These are phyloP conservation scores for Wickerhamiella domercqiae DNA, from an alignment of 805 yeast genomes.

Conservation along the genomic window DNA sequence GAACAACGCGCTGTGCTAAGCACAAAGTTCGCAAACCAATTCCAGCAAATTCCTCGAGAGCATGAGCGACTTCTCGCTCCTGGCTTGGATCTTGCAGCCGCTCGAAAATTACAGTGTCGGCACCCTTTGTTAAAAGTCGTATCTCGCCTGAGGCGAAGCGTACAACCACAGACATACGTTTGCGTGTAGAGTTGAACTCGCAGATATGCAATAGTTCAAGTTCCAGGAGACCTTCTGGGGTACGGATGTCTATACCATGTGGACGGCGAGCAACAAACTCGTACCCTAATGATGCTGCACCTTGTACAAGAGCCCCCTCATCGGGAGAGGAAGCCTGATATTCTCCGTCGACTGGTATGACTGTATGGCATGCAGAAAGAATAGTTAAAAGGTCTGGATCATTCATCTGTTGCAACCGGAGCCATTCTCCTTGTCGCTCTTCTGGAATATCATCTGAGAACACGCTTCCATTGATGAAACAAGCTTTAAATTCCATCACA, in stretches of 20 bases:
- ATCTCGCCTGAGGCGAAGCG: slow-evolving; percentile 89
- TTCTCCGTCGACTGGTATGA: slow-evolving; percentile 72
- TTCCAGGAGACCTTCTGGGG: slow-evolving; percentile 34
- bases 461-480: slow-evolving; percentile 84
- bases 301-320: slow-evolving; percentile 96
- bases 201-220: slow-evolving; percentile 80
- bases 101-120: slow-evolving; percentile 89
- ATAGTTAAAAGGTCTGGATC: slow-evolving; percentile 20
- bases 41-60: slow-evolving; percentile 89
- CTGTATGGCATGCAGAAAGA: slow-evolving; percentile 91
- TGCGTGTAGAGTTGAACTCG: slow-evolving; percentile 94
- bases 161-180: slow-evolving; percentile 92
- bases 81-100: slow-evolving; percentile 37
- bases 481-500: slow-evolving; percentile 90
- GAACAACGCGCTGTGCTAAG: slow-evolving; percentile 67
- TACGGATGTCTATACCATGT: slow-evolving; percentile 52
- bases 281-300: slow-evolving; percentile 83
- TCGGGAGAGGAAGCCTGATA: slow-evolving; percentile 99
- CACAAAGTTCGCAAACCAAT: slow-evolving; percentile 93
- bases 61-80: slow-evolving; percentile 66
- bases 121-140: slow-evolving; percentile 86
- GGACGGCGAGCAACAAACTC: slow-evolving; percentile 78
- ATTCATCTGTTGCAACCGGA: slow-evolving; percentile 27
- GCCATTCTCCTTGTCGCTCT: slow-evolving; percentile 69
- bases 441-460: slow-evolving; percentile 85